Conservation (phyloP, 352 stramenopile species). For the Phytophthora ramorum region DNA sequence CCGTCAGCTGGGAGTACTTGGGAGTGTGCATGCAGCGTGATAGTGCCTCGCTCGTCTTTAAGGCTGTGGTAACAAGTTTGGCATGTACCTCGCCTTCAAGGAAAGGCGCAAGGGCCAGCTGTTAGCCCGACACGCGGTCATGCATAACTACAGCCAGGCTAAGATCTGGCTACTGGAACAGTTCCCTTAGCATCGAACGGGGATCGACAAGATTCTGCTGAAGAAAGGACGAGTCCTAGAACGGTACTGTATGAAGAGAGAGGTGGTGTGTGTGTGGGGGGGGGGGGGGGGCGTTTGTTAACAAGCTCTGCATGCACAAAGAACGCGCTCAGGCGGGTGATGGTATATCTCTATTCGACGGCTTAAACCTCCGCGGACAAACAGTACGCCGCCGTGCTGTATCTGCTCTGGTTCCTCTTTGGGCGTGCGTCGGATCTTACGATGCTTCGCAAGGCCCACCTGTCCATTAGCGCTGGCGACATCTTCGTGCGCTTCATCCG, state of each 20-base stretch:
- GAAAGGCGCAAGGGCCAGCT: slow-evolving; percentile 15
- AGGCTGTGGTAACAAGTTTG: slow-evolving; percentile 30
- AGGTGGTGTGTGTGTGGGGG: slow-evolving; percentile 9
- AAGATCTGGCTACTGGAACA: slow-evolving; percentile 17
- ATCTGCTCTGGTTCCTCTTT: too few species aligned
- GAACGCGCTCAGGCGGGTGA: slow-evolving; percentile 7
- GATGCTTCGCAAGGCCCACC: slow-evolving; percentile 24
- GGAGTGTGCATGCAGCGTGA: too few species aligned
- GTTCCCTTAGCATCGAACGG: too few species aligned
- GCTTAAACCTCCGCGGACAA: slow-evolving; percentile 9
- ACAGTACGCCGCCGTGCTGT: slow-evolving; percentile 31
- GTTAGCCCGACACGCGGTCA: slow-evolving; percentile 17
- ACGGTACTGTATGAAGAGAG: too few species aligned
- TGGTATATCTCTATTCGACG: slow-evolving; percentile 15
- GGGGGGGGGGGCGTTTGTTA: slow-evolving; percentile 8
- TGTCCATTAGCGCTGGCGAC: slow-evolving; percentile 22
- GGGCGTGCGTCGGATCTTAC: too few species aligned
- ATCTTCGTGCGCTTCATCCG: slow-evolving; percentile 39
- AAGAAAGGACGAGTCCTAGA: too few species aligned
- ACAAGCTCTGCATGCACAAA: slow-evolving; percentile 15
- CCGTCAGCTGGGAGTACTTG: too few species aligned
- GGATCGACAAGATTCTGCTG: too few species aligned
- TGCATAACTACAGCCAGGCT: too few species aligned
- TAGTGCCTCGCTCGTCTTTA: not conserved
- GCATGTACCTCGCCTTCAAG: slow-evolving; percentile 29